Conservation (phyloP, 306 rosid genomes). For the Mimosa pudica region DNA sequence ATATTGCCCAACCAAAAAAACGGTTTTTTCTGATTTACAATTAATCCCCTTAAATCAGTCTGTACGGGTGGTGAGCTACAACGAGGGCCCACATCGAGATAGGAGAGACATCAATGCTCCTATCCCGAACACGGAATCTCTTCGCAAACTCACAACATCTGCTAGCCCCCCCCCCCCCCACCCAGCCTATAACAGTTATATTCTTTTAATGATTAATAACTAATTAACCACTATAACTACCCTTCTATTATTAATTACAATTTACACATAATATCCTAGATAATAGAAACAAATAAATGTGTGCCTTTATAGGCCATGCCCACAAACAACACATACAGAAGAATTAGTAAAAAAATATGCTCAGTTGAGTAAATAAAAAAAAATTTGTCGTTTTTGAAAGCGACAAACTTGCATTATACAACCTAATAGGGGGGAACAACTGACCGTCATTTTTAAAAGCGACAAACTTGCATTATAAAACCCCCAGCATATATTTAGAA, state of each 20-base stretch:
- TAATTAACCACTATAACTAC: not conserved
- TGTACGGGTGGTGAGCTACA: too few relatives aligned
- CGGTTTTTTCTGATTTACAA: not conserved
- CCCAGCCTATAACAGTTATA: not conserved
- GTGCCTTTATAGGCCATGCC: not conserved
- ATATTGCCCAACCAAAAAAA: not conserved
- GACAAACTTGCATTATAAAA: not conserved
- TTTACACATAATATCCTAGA: not conserved
- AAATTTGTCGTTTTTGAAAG: not conserved
- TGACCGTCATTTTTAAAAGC: not conserved
- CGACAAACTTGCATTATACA: not conserved
- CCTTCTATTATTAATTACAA: not conserved
- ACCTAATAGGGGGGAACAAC: not conserved
- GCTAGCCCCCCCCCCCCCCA: not conserved
- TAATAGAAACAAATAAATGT: not conserved
- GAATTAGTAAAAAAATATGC: not conserved
- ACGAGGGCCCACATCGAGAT: too few relatives aligned
- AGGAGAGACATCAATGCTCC: too few relatives aligned
- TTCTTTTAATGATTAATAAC: not conserved
- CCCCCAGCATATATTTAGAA: not conserved
- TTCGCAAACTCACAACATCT: too few relatives aligned
- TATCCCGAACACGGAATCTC: too few relatives aligned
- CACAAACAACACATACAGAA: not conserved
- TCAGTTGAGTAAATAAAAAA: not conserved
- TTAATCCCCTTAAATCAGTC: not conserved